phyloP scores from a whole-genome alignment of 257 asterid species.

The Petunia secreta region DNA sequence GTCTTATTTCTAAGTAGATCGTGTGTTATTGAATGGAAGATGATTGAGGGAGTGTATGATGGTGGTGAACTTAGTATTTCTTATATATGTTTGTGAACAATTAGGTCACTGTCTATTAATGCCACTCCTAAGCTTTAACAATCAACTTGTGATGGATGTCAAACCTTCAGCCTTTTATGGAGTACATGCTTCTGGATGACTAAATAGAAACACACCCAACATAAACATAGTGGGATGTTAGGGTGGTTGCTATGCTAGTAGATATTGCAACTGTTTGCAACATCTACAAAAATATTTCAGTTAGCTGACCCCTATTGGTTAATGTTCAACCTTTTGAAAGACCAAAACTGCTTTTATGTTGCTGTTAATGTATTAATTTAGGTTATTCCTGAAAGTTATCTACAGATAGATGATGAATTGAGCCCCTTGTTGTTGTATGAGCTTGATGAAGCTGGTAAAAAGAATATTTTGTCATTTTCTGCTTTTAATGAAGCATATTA shows the following conservation, averaged over 20 bases:
- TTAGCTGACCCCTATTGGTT: background rate
- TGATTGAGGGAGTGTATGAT: constrained; percentile 1
- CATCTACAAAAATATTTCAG: background rate
- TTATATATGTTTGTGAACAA: background rate
- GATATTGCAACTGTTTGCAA: background rate
- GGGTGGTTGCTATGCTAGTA: constrained; percentile 9
- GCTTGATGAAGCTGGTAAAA: constrained; percentile 12
- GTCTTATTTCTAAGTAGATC: background rate
- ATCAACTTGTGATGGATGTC: background rate
- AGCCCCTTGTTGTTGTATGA: background rate
- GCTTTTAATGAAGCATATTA: background rate
- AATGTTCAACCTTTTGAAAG: background rate
- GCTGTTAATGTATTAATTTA: background rate
- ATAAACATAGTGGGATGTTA: background rate
- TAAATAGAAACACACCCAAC: constrained; percentile 16
- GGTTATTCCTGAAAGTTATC: constrained; percentile 19
- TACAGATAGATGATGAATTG: background rate
- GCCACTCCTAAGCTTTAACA: background rate
- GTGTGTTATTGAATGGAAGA: background rate
- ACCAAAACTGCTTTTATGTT: background rate
- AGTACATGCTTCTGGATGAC: background rate
- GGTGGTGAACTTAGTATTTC: constrained; percentile 18
- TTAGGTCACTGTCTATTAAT: background rate
- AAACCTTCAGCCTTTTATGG: background rate
- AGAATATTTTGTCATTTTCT: background rate